phyloP scores from a whole-genome alignment of 2,329 filamentous ascomycete species.

The Bipolaris cookei region DNA sequence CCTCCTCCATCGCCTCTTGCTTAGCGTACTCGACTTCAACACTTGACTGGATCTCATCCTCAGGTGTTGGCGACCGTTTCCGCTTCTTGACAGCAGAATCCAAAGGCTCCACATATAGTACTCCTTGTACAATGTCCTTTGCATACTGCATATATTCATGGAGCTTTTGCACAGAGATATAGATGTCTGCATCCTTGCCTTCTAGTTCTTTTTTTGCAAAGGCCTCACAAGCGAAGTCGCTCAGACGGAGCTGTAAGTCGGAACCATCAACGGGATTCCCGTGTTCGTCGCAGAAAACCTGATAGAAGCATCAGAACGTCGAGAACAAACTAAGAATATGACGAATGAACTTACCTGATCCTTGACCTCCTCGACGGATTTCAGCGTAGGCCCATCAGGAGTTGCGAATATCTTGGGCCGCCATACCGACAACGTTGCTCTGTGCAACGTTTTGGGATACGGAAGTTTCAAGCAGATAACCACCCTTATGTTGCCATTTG shows the following conservation, averaged over 20 bases:
- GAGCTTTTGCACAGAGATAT: background rate
- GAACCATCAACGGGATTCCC: conserved; percentile 11
- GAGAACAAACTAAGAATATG: background rate
- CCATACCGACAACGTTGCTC: conserved; percentile 13
- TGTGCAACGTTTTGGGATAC: conserved; percentile 3
- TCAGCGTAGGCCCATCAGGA: background rate
- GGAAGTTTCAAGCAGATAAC: too few species aligned
- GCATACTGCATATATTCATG: conserved; percentile 7
- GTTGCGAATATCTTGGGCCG: background rate
- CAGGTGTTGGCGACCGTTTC: conserved; percentile 21
- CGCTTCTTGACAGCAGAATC: conserved; percentile 15
- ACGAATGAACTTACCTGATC: background rate
- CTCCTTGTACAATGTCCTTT: background rate
- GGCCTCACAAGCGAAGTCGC: background rate
- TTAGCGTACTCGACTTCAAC: conserved; percentile 24
- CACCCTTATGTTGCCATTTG: too few species aligned
- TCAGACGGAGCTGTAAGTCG: background rate
- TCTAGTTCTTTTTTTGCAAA: conserved; percentile 8
- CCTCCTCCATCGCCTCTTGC: conserved; percentile 23
- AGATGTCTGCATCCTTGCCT: background rate
- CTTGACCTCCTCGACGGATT: background rate
- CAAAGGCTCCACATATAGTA: too few species aligned
- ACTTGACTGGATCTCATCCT: conserved; percentile 18
- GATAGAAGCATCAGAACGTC: conserved; percentile 9
- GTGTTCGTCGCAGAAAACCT: conserved; percentile 35